Percentiles rank a stretch among this genome's conserved stretches.
These are phyloP conservation scores for Phytophthora boehmeriae DNA, from an alignment of 352 stramenopile species.

Conservation along the genomic window DNA sequence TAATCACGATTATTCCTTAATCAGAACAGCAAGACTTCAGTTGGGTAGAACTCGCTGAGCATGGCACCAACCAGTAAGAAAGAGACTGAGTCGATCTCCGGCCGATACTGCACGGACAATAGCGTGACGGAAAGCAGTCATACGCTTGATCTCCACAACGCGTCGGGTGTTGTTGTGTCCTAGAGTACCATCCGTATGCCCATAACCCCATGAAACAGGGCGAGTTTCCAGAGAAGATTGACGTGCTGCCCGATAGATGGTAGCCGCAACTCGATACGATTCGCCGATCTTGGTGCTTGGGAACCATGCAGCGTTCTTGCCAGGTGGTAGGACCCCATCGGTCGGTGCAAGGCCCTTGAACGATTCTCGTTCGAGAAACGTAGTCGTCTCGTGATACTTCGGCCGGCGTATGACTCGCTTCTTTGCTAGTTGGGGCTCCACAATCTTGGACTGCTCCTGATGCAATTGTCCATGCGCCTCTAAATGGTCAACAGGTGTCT, in stretches of 20 bases:
- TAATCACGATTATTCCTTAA: neutral
- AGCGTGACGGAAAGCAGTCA: slow-evolving; percentile 46
- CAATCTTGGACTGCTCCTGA: neutral
- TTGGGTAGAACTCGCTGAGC: neutral
- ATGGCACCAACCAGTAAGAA: slow-evolving; percentile 46
- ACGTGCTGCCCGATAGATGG: slow-evolving; percentile 34
- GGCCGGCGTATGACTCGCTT: slow-evolving; percentile 43
- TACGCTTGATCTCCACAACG: slow-evolving; percentile 30
- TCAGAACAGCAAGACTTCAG: neutral
- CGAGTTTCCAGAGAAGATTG: slow-evolving; percentile 31
- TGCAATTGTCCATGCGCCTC: neutral
- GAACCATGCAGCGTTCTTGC: slow-evolving; percentile 12
- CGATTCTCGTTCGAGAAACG: slow-evolving; percentile 48
- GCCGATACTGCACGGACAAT: slow-evolving; percentile 49
- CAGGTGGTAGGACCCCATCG: slow-evolving; percentile 9
- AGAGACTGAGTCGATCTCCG: slow-evolving; percentile 63
- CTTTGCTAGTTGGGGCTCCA: slow-evolving; percentile 9
- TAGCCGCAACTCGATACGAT: slow-evolving; percentile 49
- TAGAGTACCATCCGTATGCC: slow-evolving; percentile 48
- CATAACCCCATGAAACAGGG: slow-evolving; percentile 65
- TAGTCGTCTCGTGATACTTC: slow-evolving; percentile 54
- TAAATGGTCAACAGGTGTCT: neutral
- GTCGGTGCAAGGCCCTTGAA: slow-evolving; percentile 23
- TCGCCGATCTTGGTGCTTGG: slow-evolving; percentile 31
- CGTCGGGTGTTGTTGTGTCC: slow-evolving; percentile 41